Evolutionary conservation across 2,329 filamentous ascomycete species (phyloP).

Genomic region (Septoria petroselini): DNA sequence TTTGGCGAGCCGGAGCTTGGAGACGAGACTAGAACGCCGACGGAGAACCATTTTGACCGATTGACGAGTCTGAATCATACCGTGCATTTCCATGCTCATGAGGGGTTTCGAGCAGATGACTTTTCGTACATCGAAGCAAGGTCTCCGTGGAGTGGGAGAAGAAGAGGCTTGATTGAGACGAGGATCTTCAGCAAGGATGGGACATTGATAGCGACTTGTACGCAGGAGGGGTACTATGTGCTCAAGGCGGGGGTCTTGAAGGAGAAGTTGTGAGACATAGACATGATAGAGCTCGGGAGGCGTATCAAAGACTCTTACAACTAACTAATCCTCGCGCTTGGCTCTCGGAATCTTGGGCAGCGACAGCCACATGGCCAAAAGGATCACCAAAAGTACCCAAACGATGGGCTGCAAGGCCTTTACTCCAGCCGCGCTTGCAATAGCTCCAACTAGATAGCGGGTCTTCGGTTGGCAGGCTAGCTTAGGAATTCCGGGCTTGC

Average conservation of each 20-base stretch:
- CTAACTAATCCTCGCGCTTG: constrained; percentile 8
- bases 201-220: constrained; percentile 68
- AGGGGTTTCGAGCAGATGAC: constrained; percentile 50
- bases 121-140: constrained; percentile 76
- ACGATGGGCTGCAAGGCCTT: constrained; percentile 57
- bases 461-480: constrained; percentile 6
- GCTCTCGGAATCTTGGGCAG: constrained; percentile 34
- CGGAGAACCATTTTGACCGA: constrained; percentile 8
- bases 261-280: constrained; percentile 5
- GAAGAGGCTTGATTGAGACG: constrained; percentile 68
- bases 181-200: constrained; percentile 66
- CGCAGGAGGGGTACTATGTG: constrained; percentile 60
- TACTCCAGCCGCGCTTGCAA: constrained; percentile 51
- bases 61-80: constrained; percentile 51
- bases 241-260: constrained; percentile 8
- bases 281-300: not conserved
- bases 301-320: too few species aligned
- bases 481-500: constrained; percentile 1
- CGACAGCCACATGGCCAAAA: constrained; percentile 20
- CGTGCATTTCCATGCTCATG: constrained; percentile 49
- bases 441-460: constrained; percentile 20
- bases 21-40: constrained; percentile 8
- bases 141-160: constrained; percentile 71
- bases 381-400: constrained; percentile 17
- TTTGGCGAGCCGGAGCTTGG: constrained; percentile 14